These are phyloP conservation scores for Asterophora lycoperdoides DNA, from an alignment of 768 basidiomycete species.

Conservation along the genomic window DNA sequence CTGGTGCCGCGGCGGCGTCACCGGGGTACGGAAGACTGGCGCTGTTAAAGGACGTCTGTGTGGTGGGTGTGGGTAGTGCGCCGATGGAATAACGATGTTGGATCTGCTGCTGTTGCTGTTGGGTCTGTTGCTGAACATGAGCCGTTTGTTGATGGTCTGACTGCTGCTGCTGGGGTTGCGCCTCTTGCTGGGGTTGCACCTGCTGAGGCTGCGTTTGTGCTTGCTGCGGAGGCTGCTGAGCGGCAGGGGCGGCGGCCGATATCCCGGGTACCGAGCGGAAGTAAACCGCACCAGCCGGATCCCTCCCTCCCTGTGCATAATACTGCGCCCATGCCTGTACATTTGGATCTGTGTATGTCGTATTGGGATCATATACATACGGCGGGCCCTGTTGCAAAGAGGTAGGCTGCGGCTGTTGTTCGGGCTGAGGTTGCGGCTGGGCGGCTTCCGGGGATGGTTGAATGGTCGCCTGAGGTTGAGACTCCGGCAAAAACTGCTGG, in stretches of 20 bases:
- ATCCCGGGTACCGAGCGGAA: conserved; percentile 77
- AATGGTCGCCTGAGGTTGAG: conserved; percentile 15
- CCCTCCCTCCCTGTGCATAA: conserved; percentile 75
- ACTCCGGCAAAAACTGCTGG: conserved; percentile 23
- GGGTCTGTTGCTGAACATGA: conserved; percentile 9
- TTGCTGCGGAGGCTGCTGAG: conserved; percentile 11
- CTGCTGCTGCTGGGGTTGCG: conserved; percentile 19
- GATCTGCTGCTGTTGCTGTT: conserved; percentile 4
- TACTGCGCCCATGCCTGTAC: conserved; percentile 87
- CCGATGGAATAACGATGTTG: conserved; percentile 3
- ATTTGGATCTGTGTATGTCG: conserved; percentile 72
- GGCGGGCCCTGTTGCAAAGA: conserved; percentile 38
- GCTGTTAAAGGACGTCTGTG: background rate
- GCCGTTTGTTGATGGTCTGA: conserved; percentile 11
- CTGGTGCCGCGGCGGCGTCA: conserved; percentile 2
- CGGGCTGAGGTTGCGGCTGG: conserved; percentile 23
- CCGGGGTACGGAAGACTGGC: conserved; percentile 19
- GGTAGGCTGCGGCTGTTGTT: conserved; percentile 19
- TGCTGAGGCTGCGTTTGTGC: conserved; percentile 17
- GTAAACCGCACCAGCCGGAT: conserved; percentile 73
- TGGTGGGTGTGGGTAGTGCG: background rate
- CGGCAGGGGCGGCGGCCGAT: conserved; percentile 33
- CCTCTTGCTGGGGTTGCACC: conserved; percentile 15
- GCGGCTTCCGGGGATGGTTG: conserved; percentile 14
- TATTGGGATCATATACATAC: conserved; percentile 57